Base-by-base conservation (phyloP, 345 rosid species). In the Alliaria petiolata region DNA sequence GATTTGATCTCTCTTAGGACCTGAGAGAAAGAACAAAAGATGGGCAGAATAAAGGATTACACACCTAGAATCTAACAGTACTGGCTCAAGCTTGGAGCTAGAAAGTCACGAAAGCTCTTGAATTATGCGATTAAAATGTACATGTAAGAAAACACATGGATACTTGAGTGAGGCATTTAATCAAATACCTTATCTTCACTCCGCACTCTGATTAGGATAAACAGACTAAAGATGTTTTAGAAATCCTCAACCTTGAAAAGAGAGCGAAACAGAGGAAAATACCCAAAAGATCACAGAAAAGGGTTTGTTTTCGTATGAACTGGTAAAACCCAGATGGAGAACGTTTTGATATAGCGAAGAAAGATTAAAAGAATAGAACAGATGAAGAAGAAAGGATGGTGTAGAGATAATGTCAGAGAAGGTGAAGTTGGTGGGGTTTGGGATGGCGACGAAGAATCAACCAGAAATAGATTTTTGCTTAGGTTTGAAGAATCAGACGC, bases 371-470 rank as follows among this genome's bases (percentile, higher is more conserved):
- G 10, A 16, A 57, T 0, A 56, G 35, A 70, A 40, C 14, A 51
- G 62, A 62, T 59, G 67, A 61, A n/a, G n/a, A 39, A 6, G n/a
- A n/a, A 39, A 68, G 44, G 64, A 62, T 68, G 81, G 79, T 60
- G 58, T 60, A 12, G 40, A 61, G 85, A 76, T 51, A 28, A 79
- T 25, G 86, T 89, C 77, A 69, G 83, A 55, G 89, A 85, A 81
- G 92, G 84, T 86, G 88, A 82, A 74, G 81, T 76, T 77, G 84
- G 31, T 28, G 86, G 88, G 62, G 78, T 70, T n/a, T 33, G 78
- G 67, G 97, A 93, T 84, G 86, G 96, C 72, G 98, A 90, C 96
- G 91, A 77, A 80, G 81, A 78, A 90, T 84, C 90, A 79, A 83
- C 77, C 72, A 55, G 30, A 72, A 69, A 55, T 57, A 39, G 63